Conservation (phyloP, 345 rosid genomes). For the Luvunga scandens region DNA sequence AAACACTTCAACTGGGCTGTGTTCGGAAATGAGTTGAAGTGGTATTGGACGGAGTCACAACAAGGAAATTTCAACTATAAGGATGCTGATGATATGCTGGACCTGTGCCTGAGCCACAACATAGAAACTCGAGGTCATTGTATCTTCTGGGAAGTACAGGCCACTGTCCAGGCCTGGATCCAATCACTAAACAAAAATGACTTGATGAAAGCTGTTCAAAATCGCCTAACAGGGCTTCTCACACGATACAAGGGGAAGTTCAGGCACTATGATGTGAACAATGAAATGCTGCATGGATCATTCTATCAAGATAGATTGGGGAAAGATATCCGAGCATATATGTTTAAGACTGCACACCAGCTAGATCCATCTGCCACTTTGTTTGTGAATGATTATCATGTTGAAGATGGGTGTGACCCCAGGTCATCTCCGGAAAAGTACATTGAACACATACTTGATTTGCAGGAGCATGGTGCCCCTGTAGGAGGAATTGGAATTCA, state of each 20-base stretch:
- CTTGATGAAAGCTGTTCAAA: slow-evolving; percentile 61
- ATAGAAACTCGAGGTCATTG: slow-evolving; percentile 81
- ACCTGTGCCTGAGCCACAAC: slow-evolving; percentile 55
- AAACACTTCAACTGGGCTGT: slow-evolving; percentile 91
- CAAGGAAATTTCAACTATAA: slow-evolving; percentile 71
- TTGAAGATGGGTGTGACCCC: slow-evolving; percentile 80
- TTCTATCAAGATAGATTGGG: slow-evolving; percentile 70
- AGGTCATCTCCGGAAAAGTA: slow-evolving; percentile 78
- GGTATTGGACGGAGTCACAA: slow-evolving; percentile 95
- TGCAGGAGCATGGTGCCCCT: slow-evolving; percentile 76
- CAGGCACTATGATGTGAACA: slow-evolving; percentile 92
- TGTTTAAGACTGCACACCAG: slow-evolving; percentile 72
- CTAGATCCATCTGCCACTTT: slow-evolving; percentile 70
- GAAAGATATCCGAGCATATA: slow-evolving; percentile 52
- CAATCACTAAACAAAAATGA: slow-evolving; percentile 51
- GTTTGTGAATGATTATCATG: slow-evolving; percentile 86
- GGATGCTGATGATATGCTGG: slow-evolving; percentile 88
- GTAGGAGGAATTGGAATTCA: slow-evolving; percentile 95
- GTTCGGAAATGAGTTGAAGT: slow-evolving; percentile 90
- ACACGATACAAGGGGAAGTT: slow-evolving; percentile 79
- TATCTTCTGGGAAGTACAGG: slow-evolving; percentile 96
- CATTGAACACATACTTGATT: slow-evolving; percentile 57
- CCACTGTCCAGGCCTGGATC: slow-evolving; percentile 77
- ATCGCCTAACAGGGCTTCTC: slow-evolving; percentile 68
- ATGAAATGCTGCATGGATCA: slow-evolving; percentile 96